Base-by-base conservation (phyloP, 228 moss, liverwort and hornwort genomes). In the Sphagnum magellanicum region DNA sequence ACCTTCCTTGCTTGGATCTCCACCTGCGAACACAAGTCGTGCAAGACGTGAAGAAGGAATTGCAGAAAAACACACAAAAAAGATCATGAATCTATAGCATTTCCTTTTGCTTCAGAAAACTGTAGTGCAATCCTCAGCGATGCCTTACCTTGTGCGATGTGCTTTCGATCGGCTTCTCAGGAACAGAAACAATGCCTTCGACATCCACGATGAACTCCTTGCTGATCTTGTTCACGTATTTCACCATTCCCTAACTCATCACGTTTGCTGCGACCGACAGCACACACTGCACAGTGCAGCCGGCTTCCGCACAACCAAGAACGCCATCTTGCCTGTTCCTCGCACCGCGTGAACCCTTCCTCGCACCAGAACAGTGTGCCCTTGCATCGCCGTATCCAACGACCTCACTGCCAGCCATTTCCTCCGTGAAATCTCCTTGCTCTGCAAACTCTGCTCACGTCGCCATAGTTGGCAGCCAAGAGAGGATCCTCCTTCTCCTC, bases 151-250 rank as follows among this genome's bases (percentile, higher is more conserved):
- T 74, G 66, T 93, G 97, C 50, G 93, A 81, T 49, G 84, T 73
- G 6, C 75, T 79, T 4, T 82, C 85, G 64, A 93, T 77, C 60
- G 87, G 77, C 15, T 64, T 78, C 5, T 78, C 79, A 50, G 97
- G 97, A 17, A 88, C 82, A 53, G 72, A 55, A 5, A 91, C 84
- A 57, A 82, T 74, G 5, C 97, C 97, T 73, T 91, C 89, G 5
- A 97, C 90, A n/a, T n/a, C n/a, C n/a, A 97, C 87, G 55, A 93
- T 85, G 46, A 85, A 87, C 75, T 97, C 93, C 76, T 91, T 93
- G 73, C 73, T 97, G 53, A 93, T 68, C 67, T 86, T 73, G 4
- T 74, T 74, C 48, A 88, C 89, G 62, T 75, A 92, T 73, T 90
- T 95, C 16, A 92, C 63, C 95, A 92, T 95, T 1, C 83, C 86